Evolutionary conservation across 257 asterid genomes (phyloP), one percentile per base, ranked within the genome.

Genomic region (Galeopsis tetrahit): DNA sequence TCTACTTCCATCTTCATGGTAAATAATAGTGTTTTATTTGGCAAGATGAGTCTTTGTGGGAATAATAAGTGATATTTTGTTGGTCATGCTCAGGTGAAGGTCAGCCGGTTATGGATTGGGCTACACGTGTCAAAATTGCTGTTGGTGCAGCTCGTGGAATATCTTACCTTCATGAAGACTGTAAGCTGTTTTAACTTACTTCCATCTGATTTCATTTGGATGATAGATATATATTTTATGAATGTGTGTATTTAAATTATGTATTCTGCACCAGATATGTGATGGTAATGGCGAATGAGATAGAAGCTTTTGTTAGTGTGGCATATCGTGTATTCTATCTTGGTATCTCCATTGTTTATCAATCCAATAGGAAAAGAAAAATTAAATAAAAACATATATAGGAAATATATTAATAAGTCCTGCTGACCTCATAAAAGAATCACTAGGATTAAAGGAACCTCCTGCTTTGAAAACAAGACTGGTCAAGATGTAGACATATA

Each of bases 131-230:
- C 53, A 87, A 76, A 83, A 83, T 95, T 74, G 97, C 98, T 46
- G 66, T 88, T 48, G 99, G 98, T 80, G 97, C 95, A 60, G 99
- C 99, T 87, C 97, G 98, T 11, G 99, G 98, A 77, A 82, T 95
- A 71, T 95, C 97, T 73, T 95, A 95, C 85, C 97, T 95, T 72
- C 99, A 95, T 69, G 99, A 95, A 86, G 99, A 95, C 81, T 95
- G 99, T 95, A 89, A 85, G 87, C 61, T 71, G 52, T 68, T 68
- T 17, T n/a, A 52, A 36, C 63, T 21, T 3, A 14, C 59, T 13
- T 31, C 3, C 1, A 8, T 67, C 10, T 42, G 48, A 40, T 62
- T 56, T 40, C 15, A 10, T 69, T 15, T 48, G 10, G 48, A 56
- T 69, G 72, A 39, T 68, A 14, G 2, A n/a, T 21, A 44, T 62